Base-by-base conservation (phyloP, 441 rosid species). In the Adansonia rubrostipa region DNA sequence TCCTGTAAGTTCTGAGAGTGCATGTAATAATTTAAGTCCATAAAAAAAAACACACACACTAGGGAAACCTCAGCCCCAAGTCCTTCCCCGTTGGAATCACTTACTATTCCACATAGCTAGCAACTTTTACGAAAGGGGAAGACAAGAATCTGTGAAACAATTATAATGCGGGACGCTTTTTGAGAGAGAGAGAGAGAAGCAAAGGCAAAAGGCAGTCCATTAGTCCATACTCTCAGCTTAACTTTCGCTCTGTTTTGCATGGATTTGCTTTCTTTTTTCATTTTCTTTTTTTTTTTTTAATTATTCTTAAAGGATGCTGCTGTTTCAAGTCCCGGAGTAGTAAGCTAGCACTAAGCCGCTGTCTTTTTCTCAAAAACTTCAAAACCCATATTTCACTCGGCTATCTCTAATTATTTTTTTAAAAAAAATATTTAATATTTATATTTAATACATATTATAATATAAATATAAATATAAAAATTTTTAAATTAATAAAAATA, bases 121-220 rank as follows among this genome's bases (percentile, higher is more conserved):
- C 69, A 64, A 36, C 11, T 64, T 51, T 61, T 33, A 53, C 24
- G n/a, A 13, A 50, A 53, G 54, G 57, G 45, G 45, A 15, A 44
- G 75, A 71, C 75, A 71, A 71, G 75, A 53, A 71, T 71, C 75
- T 71, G 62, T 71, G 61, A 50, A 28, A 50, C 75, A 71, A 53
- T 51, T 24, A 71, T 71, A 7, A 53, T 15, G 61, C 22, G 45
- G 62, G 75, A 71, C 60, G 15, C 61, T 71, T 71, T 51, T 22
- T 1, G 42, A 36, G 42, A 36, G 42, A 36, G 42, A 36, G 42
- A 36, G 42, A 36, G 42, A 36, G 42, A 36, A 36, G 42, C 42
- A 36, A 36, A 36, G 42, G 42, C 42, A 36, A 36, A 36, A 22
- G 61, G 61, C 17, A 22, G 14, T 19, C 10, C 75, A 33, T 15